These are phyloP conservation scores for Calendula officinalis DNA, from an alignment of 129 eudicot species.

Conservation along the genomic window DNA sequence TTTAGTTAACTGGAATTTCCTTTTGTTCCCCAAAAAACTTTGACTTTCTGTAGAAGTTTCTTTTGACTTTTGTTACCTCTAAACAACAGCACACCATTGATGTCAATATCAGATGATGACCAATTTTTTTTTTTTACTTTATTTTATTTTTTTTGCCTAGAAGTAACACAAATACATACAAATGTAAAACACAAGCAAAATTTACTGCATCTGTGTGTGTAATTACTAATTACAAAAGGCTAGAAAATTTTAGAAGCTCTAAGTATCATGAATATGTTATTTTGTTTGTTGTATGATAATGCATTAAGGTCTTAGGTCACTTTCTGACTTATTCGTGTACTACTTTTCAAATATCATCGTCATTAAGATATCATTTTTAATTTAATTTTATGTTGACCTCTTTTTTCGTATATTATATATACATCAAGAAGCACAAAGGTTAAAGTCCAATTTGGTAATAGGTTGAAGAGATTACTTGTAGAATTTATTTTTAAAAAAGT, in stretches of 20 bases:
- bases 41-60: constrained; percentile 5
- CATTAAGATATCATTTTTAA: background rate
- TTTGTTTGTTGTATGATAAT: too few species aligned
- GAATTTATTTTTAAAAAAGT: background rate
- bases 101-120: background rate
- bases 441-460: constrained; percentile 8
- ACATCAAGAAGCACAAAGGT: background rate
- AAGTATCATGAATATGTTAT: too few species aligned
- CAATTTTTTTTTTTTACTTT: too few species aligned
- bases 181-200: too few species aligned
- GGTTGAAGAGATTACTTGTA: background rate
- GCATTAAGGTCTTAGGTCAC: too few species aligned
- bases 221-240: too few species aligned
- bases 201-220: too few species aligned
- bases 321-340: too few species aligned
- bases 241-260: too few species aligned
- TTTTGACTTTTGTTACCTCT: background rate
- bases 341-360: constrained; percentile 5
- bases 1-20: constrained; percentile 9
- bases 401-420: background rate
- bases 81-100: too few species aligned
- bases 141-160: too few species aligned
- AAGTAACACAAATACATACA: background rate
- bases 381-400: background rate
- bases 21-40: constrained; percentile 1